These are phyloP conservation scores for Mollisia scopiformis DNA, from an alignment of 2,329 filamentous ascomycete genomes.

Conservation along the genomic window DNA sequence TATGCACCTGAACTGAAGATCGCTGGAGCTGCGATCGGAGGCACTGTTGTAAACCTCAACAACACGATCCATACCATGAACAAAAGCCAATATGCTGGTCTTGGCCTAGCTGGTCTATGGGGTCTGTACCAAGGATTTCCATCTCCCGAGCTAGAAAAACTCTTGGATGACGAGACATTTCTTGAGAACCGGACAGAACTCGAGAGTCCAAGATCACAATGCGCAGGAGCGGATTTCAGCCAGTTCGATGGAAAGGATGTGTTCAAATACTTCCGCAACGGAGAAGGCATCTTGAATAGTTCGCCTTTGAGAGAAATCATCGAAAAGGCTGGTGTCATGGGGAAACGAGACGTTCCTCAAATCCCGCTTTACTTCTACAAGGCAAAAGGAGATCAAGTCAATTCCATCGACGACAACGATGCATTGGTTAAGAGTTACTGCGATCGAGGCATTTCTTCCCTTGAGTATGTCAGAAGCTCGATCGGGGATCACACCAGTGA, in stretches of 20 bases:
- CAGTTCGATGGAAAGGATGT: background rate
- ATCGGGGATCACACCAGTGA: background rate
- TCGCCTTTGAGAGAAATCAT: background rate
- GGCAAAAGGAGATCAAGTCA: constrained; percentile 1
- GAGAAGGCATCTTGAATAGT: background rate
- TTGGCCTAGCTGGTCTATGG: constrained; percentile 4
- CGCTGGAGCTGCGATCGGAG: constrained; percentile 1
- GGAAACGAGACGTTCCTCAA: background rate
- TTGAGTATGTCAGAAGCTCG: constrained; percentile 6
- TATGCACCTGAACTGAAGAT: constrained; percentile 15
- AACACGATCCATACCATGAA: constrained; percentile 3
- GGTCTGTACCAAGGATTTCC: constrained; percentile 1
- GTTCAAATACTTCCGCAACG: background rate
- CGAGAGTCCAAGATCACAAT: background rate
- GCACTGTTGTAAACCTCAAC: constrained; percentile 3
- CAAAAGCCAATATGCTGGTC: background rate
- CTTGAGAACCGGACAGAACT: background rate
- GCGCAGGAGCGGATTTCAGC: background rate
- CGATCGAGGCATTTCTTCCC: background rate
- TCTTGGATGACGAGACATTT: background rate
- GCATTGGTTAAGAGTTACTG: constrained; percentile 1
- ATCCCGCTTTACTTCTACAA: constrained; percentile 14
- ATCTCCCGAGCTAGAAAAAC: background rate
- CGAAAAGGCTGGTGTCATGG: constrained; percentile 9
- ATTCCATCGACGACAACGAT: constrained; percentile 1